phyloP scores from a whole-genome alignment of 169 alveolate genomes.

The Plasmodium cynomolgi region DNA sequence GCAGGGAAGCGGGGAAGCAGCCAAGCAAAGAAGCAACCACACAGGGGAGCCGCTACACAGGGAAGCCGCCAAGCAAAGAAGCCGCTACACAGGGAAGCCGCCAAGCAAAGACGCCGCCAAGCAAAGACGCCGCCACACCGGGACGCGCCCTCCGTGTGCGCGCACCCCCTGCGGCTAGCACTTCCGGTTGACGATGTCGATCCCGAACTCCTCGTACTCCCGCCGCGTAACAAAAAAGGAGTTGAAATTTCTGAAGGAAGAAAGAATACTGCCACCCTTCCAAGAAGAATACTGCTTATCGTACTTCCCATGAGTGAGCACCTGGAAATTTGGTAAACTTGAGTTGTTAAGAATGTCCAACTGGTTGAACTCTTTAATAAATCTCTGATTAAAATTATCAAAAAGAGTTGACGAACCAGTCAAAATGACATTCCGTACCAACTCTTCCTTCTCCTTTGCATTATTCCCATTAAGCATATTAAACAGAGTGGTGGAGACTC shows the following conservation, averaged over 20 bases:
- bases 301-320: slow-evolving; percentile 20
- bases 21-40: too few species aligned
- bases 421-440: slow-evolving; percentile 16
- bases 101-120: too few species aligned
- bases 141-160: background rate
- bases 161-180: background rate
- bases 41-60: too few species aligned
- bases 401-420: slow-evolving; percentile 59
- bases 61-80: too few species aligned
- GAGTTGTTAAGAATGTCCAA: background rate
- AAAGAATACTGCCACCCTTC: slow-evolving; percentile 57
- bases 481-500: slow-evolving; percentile 16
- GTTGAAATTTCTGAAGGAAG: slow-evolving; percentile 59
- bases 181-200: slow-evolving; percentile 41
- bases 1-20: too few species aligned
- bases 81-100: too few species aligned
- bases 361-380: slow-evolving; percentile 39
- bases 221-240: slow-evolving; percentile 56
- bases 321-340: slow-evolving; percentile 9
- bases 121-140: too few species aligned
- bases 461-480: slow-evolving; percentile 20
- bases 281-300: slow-evolving; percentile 63
- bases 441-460: slow-evolving; percentile 15
- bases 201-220: slow-evolving; percentile 60
- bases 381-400: slow-evolving; percentile 36